These are phyloP conservation scores for Beauveria varroae DNA, from an alignment of 2,329 filamentous ascomycete genomes.

Conservation along the genomic window DNA sequence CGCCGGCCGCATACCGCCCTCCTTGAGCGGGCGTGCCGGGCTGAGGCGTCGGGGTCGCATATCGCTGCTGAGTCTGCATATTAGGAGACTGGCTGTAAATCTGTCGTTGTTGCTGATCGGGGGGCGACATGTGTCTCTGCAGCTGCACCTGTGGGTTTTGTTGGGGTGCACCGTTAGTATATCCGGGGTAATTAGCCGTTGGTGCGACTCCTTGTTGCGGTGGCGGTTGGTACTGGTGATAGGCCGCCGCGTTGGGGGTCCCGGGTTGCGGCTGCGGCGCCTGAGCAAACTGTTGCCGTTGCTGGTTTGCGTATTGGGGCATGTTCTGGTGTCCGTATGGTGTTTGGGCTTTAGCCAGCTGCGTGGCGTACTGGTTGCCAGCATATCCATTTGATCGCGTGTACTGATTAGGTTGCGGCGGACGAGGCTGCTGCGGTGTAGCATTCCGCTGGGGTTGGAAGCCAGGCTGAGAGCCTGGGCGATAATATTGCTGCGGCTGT, in stretches of 20 bases:
- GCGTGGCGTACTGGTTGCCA: constrained; percentile 38
- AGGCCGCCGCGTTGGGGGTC: constrained; percentile 28
- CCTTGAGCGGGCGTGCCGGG: background rate
- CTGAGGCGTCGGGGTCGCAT: constrained; percentile 22
- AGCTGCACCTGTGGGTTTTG: constrained; percentile 22
- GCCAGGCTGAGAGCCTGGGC: constrained; percentile 14
- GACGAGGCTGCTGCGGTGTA: constrained; percentile 25
- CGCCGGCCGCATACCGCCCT: background rate
- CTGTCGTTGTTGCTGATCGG: constrained; percentile 26
- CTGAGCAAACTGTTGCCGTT: constrained; percentile 35
- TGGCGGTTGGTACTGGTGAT: constrained; percentile 31
- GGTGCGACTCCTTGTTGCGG: constrained; percentile 27
- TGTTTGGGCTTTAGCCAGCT: constrained; percentile 44
- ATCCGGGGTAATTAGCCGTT: constrained; percentile 29
- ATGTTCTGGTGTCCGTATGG: constrained; percentile 45
- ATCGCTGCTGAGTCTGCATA: constrained; percentile 27
- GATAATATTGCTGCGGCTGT: constrained; percentile 32
- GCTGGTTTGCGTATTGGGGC: constrained; percentile 40
- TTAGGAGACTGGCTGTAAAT: constrained; percentile 33
- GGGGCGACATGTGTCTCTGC: constrained; percentile 37
- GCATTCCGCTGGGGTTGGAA: constrained; percentile 29
- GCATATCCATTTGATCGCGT: constrained; percentile 39
- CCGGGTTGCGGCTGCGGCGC: constrained; percentile 31
- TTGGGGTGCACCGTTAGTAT: constrained; percentile 32
- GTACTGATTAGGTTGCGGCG: constrained; percentile 40